phyloP scores from a whole-genome alignment of 805 yeast species.

The Candida railenensis region DNA sequence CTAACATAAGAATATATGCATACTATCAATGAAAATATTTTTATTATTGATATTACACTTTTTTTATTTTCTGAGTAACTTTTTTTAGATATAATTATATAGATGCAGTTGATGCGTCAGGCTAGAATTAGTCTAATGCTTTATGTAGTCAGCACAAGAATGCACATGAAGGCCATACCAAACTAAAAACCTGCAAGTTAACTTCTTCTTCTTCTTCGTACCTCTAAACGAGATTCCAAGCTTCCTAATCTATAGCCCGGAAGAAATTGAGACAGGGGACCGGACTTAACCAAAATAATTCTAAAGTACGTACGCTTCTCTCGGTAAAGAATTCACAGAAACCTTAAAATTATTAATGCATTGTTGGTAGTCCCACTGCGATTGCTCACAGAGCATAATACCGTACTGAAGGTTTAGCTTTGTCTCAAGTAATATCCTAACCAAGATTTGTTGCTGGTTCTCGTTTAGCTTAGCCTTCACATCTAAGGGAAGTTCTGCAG shows the following conservation, averaged over 20 bases:
- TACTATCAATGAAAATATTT: neutral
- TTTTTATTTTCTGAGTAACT: neutral
- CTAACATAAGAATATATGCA: too few relatives aligned
- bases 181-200: too few relatives aligned
- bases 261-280: too few relatives aligned
- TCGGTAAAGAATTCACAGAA: constrained; percentile 52
- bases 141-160: too few relatives aligned
- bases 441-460: constrained; percentile 62
- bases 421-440: constrained; percentile 68
- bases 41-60: neutral
- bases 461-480: constrained; percentile 49
- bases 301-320: constrained; percentile 31
- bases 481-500: constrained; percentile 54
- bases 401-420: constrained; percentile 77
- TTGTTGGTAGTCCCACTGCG: constrained; percentile 73
- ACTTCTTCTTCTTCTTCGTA: too few relatives aligned
- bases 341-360: constrained; percentile 72
- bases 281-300: too few relatives aligned
- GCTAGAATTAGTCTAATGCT: too few relatives aligned
- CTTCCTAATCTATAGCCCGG: too few relatives aligned
- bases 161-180: too few relatives aligned
- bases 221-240: too few relatives aligned
- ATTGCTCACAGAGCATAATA: constrained; percentile 80
- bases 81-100: constrained; percentile 1
- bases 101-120: neutral